Base-by-base conservation (phyloP, 768 basidiomycete genomes). In the Bullera alba region DNA sequence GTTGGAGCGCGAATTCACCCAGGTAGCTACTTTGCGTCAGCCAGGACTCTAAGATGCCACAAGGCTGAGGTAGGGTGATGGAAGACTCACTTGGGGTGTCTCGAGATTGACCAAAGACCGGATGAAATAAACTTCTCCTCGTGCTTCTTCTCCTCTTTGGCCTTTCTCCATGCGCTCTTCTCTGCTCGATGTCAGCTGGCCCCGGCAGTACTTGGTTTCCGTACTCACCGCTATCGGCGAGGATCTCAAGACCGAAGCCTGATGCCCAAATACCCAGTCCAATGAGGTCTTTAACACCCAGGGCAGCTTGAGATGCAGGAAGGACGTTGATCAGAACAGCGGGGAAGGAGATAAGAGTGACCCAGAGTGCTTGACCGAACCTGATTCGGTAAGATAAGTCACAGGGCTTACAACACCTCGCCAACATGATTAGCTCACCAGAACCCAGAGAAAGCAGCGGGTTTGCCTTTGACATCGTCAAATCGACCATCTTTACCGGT, bases 1-100 rank as follows among this genome's bases (percentile, higher is more conserved):
- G 76, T 81, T 83, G 84, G 35, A 86, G 75, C 6, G 82, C 80
- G 2, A 85, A 77, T 73, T 87, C 84, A 16, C 80, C 83, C 29
- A 84, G 77, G 63, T 86, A 85, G 71, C 84, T 85, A 36, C n/a
- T n/a, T n/a, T n/a, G n/a, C n/a, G n/a, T 42, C 26, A 35, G 36
- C 37, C 6, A 44, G 15, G 16, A 38, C 7, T 15, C 26, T 16
- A 3, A 42, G 35, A 23, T 42, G 12, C 21, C 10, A 25, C 15
- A 6, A 16, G 21, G 26, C 10, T 50, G 48, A 7, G 19, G 39
- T 7, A 39, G 15, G 5, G 38, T 41, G n/a, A n/a, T 2, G 16
- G 19, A 10, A n/a, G 10, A 65, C 76, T 32, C 65, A 86, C 85
- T 86, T 87, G 19, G 85, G 85, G 58, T 86, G 86, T 22, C 85